A percentile compares a stretch with the other conserved stretches of the same genome.
Evolutionary conservation across 2,329 filamentous ascomycete species (phyloP).

Genomic region (Fusarium sp.): DNA sequence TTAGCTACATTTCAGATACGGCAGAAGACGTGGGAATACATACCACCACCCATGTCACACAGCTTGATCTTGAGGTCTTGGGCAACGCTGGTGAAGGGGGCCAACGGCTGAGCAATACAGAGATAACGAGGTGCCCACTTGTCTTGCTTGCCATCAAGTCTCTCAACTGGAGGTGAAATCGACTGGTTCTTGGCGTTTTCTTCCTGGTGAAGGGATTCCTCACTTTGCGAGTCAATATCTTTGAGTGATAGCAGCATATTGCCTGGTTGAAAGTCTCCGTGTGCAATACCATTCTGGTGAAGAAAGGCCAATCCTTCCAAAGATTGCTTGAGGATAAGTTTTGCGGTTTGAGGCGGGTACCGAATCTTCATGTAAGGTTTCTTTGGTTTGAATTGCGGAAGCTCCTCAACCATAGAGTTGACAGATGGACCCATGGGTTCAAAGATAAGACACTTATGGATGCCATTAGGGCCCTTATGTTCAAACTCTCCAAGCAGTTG

Average conservation of each 20-base stretch:
- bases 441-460: conserved; percentile 50
- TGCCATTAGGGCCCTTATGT: conserved; percentile 51
- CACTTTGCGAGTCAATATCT: not conserved
- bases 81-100: not conserved
- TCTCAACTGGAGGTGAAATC: conserved; percentile 12
- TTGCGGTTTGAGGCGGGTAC: conserved; percentile 19
- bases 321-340: conserved; percentile 24
- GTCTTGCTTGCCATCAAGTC: conserved; percentile 23
- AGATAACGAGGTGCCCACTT: conserved; percentile 24
- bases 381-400: conserved; percentile 19
- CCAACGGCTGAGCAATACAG: conserved; percentile 13
- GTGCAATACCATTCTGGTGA: conserved; percentile 2
- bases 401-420: conserved; percentile 9
- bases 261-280: conserved; percentile 25
- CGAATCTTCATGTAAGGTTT: conserved; percentile 6
- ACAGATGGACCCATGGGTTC: conserved; percentile 53
- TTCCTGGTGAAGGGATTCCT: conserved; percentile 5
- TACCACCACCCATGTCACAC: conserved; percentile 28
- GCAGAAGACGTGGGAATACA: no score
- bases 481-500: conserved; percentile 48
- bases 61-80: conserved; percentile 8
- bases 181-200: not conserved
- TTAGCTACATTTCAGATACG: no score
- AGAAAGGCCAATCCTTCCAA: conserved; percentile 6
- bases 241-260: conserved; percentile 18